These are phyloP conservation scores for Mucor saturninus DNA, from an alignment of 371 early-diverging fungal species.

Conservation along the genomic window DNA sequence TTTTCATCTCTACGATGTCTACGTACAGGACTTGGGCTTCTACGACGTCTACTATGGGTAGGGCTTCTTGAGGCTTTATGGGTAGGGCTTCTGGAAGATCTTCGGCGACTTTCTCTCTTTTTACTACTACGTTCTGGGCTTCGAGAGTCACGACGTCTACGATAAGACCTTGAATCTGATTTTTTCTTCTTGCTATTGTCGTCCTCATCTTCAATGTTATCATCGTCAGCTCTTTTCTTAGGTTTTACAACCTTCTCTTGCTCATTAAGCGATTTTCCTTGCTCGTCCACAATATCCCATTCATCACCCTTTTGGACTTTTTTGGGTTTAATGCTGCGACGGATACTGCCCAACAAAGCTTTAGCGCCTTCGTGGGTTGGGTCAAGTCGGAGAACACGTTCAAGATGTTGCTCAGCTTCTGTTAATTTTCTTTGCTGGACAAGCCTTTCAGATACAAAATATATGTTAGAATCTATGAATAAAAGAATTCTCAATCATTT, in stretches of 20 bases:
- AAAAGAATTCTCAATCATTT: not conserved
- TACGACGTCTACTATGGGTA: not conserved
- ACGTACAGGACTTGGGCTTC: not conserved
- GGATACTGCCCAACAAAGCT: conserved; percentile 33
- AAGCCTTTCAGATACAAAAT: conserved; percentile 21
- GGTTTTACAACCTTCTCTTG: too few relatives aligned
- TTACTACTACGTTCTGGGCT: not conserved
- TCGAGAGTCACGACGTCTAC: conserved; percentile 1
- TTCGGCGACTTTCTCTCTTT: not conserved
- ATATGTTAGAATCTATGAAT: not conserved
- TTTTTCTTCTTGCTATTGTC: conserved; percentile 1
- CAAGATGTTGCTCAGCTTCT: conserved; percentile 41
- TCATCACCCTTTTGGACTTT: conserved; percentile 24
- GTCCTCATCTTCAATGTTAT: conserved; percentile 1
- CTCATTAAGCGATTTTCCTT: conserved; percentile 14
- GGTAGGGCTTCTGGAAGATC: not conserved
- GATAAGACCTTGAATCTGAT: not conserved
- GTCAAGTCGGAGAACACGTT: conserved; percentile 40
- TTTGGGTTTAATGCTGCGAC: conserved; percentile 25
- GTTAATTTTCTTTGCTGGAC: conserved; percentile 32
- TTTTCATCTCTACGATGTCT: not conserved
- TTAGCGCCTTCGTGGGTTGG: conserved; percentile 41
- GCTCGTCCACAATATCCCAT: conserved; percentile 36
- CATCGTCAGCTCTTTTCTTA: not conserved
- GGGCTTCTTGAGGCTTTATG: not conserved